phyloP scores from a whole-genome alignment of 331 rosid genomes.

The Ulmus americana region DNA sequence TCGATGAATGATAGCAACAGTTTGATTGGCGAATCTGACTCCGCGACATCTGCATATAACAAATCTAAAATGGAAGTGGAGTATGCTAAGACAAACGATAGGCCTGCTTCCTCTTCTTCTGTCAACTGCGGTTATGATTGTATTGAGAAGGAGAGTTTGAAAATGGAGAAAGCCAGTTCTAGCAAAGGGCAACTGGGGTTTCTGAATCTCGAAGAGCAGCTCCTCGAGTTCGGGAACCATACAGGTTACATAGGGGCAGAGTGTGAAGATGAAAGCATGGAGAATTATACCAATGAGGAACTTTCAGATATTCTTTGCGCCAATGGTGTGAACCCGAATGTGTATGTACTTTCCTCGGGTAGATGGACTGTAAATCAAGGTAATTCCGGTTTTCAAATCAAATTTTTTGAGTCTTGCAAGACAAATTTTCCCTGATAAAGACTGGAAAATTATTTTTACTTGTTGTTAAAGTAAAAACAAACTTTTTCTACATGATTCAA shows the following conservation, averaged over 20 bases:
- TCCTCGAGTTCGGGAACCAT: conserved; percentile 32
- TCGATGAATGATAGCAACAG: conserved; percentile 67
- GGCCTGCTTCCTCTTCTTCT: conserved; percentile 28
- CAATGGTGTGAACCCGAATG: conserved; percentile 37
- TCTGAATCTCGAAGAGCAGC: conserved; percentile 38
- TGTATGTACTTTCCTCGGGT: conserved; percentile 58
- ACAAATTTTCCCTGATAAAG: too few species aligned
- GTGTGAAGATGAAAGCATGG: conserved; percentile 29
- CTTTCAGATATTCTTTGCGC: conserved; percentile 44
- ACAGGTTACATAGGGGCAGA: conserved; percentile 33
- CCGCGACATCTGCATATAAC: conserved; percentile 35
- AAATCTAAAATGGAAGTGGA: conserved; percentile 40
- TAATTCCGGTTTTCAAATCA: conserved; percentile 16
- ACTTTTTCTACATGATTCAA: too few species aligned
- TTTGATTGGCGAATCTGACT: conserved; percentile 37
- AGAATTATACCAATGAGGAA: conserved; percentile 41
- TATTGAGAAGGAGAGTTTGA: conserved; percentile 17
- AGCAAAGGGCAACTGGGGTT: conserved; percentile 29
- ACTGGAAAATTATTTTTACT: too few species aligned
- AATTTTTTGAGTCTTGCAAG: background rate
- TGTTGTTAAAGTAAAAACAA: too few species aligned
- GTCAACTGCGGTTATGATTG: conserved; percentile 5
- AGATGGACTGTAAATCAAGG: conserved; percentile 61
- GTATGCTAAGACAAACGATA: conserved; percentile 24
- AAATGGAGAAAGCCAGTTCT: conserved; percentile 24